phyloP scores from a whole-genome alignment of 1,284 basidiomycete genomes.

The Tilletia horrida region DNA sequence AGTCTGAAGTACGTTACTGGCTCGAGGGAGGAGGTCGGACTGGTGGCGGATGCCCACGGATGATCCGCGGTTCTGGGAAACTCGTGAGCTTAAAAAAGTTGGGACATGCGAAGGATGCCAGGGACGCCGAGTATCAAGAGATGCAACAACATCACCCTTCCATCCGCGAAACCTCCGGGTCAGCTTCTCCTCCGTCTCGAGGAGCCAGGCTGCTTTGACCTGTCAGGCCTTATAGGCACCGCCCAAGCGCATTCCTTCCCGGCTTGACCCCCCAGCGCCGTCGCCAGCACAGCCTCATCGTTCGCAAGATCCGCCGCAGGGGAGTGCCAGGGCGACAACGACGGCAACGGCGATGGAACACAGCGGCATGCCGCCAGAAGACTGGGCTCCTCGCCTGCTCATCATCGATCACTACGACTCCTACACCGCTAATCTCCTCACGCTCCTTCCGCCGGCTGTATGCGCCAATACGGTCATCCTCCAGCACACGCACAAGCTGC shows the following conservation, averaged over 20 bases:
- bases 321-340: background rate
- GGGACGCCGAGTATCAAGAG: no score
- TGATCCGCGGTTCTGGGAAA: no score
- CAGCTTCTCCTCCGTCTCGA: no score
- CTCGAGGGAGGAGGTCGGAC: background rate
- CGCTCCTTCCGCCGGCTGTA: conserved; percentile 28
- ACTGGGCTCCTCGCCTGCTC: conserved; percentile 42
- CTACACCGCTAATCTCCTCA: conserved; percentile 51
- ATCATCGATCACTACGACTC: conserved; percentile 53
- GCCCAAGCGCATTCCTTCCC: no score
- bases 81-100: no score
- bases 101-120: no score
- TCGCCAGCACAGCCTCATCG: background rate
- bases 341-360: background rate
- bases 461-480: conserved; percentile 36
- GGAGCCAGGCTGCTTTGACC: no score
- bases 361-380: background rate
- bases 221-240: no score
- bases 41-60: no score
- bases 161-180: no score
- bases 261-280: background rate
- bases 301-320: no score
- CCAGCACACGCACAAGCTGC: conserved; percentile 42
- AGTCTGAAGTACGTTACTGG: background rate
- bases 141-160: no score